phyloP scores from a whole-genome alignment of 805 yeast genomes.

The Hanseniaspora occidentalis region DNA sequence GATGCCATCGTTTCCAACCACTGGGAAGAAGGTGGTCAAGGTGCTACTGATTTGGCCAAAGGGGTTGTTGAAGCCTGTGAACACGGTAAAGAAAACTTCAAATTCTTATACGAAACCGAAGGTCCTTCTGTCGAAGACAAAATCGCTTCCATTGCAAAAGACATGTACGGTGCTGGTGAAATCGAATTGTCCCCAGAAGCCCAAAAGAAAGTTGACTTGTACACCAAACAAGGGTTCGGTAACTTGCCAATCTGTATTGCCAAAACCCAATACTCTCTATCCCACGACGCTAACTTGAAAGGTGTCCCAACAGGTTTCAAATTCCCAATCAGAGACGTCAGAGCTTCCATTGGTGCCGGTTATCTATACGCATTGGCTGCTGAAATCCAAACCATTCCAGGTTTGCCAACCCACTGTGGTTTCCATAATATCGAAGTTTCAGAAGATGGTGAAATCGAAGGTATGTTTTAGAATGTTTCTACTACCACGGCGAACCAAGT shows the following conservation, averaged over 20 bases:
- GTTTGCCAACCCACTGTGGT: constrained; percentile 75
- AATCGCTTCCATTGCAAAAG: constrained; percentile 51
- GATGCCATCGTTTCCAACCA: constrained; percentile 76
- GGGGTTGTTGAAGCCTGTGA: constrained; percentile 54
- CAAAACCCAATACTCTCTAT: constrained; percentile 73
- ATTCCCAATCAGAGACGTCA: constrained; percentile 71
- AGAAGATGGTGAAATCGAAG: constrained; percentile 72
- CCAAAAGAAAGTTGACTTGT: constrained; percentile 51
- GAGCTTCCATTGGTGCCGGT: constrained; percentile 74
- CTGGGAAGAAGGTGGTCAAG: constrained; percentile 80
- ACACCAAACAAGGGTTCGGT: constrained; percentile 64
- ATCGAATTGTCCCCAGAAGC: constrained; percentile 63
- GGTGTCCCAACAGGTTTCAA: constrained; percentile 75
- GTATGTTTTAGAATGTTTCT: constrained; percentile 38
- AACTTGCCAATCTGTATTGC: constrained; percentile 76
- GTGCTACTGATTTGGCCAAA: constrained; percentile 62
- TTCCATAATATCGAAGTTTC: constrained; percentile 78
- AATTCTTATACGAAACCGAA: constrained; percentile 49
- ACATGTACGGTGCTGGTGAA: constrained; percentile 68
- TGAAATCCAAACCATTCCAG: constrained; percentile 78
- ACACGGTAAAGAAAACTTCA: constrained; percentile 28
- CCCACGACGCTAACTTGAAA: constrained; percentile 71
- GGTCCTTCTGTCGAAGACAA: constrained; percentile 53
- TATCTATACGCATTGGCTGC: constrained; percentile 77
- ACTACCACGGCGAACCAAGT: not conserved